Evolutionary conservation across 1,284 basidiomycete genomes (phyloP), one percentile per base, ranked within the genome.

Genomic region (Cystobasidium pallidum): DNA sequence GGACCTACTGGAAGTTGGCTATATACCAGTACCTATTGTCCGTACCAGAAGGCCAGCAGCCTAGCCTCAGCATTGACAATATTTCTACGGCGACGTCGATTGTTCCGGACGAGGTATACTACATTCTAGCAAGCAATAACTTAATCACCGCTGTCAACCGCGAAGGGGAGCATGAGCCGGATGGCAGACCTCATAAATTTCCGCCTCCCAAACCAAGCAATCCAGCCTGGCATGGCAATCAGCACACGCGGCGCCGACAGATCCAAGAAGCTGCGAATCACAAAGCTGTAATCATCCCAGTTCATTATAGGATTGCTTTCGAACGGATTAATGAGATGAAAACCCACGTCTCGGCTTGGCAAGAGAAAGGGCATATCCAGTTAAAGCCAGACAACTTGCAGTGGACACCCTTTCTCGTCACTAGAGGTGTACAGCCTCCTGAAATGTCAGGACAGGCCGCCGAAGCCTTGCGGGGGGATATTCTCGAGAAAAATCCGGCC

Each of bases 1-100:
- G 86, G 81, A 94, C 90, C 76, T 99, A 99, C 80, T 99, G 96
- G 96, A 92, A 89, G 13, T 83, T 95, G 61, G 85, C 92, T n/a
- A 82, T 99, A 66, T 93, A 93, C 86, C 86, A 66, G 70, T 75
- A 30, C 52, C 64, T 75, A 13, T 21, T 49, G 11, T 0, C 21
- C 17, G 28, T 47, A 1, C 2, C 62, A 24, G 54, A 28, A 34
- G 30, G 34, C 15, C 15, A 15, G 15, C 58, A 61, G 49, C 66
- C 67, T 0, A 6, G 2, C 17, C 30, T 66, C 0, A 10, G n/a
- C 0, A 28, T 32, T 28, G 39, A 81, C 92, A 94, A 94, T 78
- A 94, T 98, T 79, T 89, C 91, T 79, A 81, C 83, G 19, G 88
- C 87, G 2, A 99, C 95, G 0, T 89, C 91, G 0, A 94, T 99